phyloP scores from a whole-genome alignment of 345 rosid genomes.

The Cardamine chenopodiifolia region DNA sequence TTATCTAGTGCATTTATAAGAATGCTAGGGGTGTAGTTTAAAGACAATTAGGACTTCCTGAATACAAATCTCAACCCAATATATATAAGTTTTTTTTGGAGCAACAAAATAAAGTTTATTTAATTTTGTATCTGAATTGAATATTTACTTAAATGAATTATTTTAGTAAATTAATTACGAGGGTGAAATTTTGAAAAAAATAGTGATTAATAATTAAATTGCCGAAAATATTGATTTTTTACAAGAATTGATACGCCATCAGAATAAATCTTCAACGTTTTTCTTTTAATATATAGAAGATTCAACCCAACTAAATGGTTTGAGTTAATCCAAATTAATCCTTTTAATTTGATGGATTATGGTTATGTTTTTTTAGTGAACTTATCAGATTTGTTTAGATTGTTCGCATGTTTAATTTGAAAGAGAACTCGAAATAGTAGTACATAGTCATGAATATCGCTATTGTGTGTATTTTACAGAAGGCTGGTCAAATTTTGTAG shows the following conservation, averaged over 20 bases:
- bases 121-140: background rate
- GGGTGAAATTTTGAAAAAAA: background rate
- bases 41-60: background rate
- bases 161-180: background rate
- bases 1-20: no score
- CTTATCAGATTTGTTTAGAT: no score
- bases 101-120: background rate
- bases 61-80: background rate
- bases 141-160: background rate
- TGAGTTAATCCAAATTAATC: background rate
- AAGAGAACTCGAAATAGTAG: no score
- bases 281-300: background rate
- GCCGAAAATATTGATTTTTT: no score
- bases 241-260: background rate
- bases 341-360: no score
- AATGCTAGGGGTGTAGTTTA: background rate
- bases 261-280: background rate
- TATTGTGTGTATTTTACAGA: no score
- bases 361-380: no score
- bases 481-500: no score
- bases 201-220: no score
- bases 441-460: no score
- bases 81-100: background rate
- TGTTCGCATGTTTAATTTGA: no score
- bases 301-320: background rate